A percentile compares a stretch with the other conserved stretches of the same genome.
Conservation (phyloP, 352 stramenopile species). For the Phytophthora idaei region DNA sequence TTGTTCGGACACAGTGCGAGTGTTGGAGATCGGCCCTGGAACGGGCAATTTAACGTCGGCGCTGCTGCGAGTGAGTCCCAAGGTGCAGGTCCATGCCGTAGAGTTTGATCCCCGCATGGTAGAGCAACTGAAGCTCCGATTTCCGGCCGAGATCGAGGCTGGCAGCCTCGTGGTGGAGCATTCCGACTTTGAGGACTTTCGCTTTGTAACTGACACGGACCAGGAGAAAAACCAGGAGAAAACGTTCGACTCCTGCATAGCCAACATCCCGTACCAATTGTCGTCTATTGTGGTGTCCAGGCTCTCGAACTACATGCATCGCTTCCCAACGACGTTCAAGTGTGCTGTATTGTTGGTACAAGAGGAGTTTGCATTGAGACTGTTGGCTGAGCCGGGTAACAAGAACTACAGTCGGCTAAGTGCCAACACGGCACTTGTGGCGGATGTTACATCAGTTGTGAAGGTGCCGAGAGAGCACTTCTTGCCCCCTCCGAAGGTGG, state of each 20-base stretch:
- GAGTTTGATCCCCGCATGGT: constrained; percentile 86
- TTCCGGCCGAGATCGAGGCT: constrained; percentile 34
- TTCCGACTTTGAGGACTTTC: constrained; percentile 54
- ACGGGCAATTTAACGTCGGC: constrained; percentile 88
- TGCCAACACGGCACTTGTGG: constrained; percentile 79
- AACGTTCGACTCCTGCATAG: constrained; percentile 74
- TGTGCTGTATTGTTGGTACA: constrained; percentile 83
- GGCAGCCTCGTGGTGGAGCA: constrained; percentile 44
- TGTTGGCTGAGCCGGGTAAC: constrained; percentile 72
- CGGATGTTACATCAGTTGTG: constrained; percentile 64
- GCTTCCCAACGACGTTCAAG: constrained; percentile 55
- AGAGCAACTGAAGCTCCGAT: constrained; percentile 65
- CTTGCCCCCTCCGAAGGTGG: constrained; percentile 79
- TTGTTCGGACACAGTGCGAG: constrained; percentile 38
- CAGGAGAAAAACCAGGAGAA: constrained; percentile 10
- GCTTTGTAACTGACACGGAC: constrained; percentile 17
- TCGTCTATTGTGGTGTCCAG: constrained; percentile 83
- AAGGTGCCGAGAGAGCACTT: constrained; percentile 70
- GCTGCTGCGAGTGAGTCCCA: constrained; percentile 52
- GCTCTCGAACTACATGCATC: constrained; percentile 75
- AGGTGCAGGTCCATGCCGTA: constrained; percentile 65
- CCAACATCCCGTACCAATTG: constrained; percentile 90
- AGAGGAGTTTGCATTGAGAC: constrained; percentile 80
- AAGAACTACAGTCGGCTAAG: constrained; percentile 85
- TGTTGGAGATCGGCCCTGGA: constrained; percentile 86